Conservation (phyloP, 2,329 filamentous ascomycete species). For the Hypoxylon rubiginosum region DNA sequence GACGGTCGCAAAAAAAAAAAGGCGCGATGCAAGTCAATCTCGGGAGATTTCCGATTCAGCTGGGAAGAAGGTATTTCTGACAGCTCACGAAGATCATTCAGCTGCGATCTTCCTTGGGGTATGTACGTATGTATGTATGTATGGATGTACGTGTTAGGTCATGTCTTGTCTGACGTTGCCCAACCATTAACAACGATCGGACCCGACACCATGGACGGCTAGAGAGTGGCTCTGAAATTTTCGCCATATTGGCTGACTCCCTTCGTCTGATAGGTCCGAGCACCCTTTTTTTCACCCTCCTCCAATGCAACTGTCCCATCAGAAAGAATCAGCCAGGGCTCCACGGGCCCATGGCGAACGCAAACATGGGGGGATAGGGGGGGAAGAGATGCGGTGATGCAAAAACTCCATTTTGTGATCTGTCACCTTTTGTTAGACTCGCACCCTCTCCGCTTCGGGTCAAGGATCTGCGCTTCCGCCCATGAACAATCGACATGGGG, state of each 20-base stretch:
- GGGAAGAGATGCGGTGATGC: constrained; percentile 18
- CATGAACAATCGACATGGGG: constrained; percentile 17
- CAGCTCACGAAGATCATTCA: constrained; percentile 34
- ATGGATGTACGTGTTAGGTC: too few relatives aligned
- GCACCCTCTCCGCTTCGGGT: constrained; percentile 36
- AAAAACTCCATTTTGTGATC: constrained; percentile 32
- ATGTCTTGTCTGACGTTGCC: constrained; percentile 18
- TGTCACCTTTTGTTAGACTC: constrained; percentile 42
- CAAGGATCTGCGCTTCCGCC: constrained; percentile 17
- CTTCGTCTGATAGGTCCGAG: constrained; percentile 25
- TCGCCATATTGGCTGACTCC: constrained; percentile 4
- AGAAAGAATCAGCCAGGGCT: constrained; percentile 15
- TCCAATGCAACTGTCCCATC: constrained; percentile 24
- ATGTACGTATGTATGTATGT: not conserved
- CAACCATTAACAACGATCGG: constrained; percentile 38
- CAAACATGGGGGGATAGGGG: constrained; percentile 26
- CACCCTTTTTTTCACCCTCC: not conserved
- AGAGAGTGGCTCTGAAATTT: constrained; percentile 19
- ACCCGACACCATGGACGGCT: constrained; percentile 41
- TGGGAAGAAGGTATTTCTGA: constrained; percentile 16
- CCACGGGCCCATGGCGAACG: not conserved
- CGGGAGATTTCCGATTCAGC: constrained; percentile 41
- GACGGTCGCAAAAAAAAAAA: constrained; percentile 31
- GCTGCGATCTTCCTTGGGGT: constrained; percentile 31
- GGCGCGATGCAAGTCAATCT: constrained; percentile 43